Evolutionary conservation across 306 rosid species (phyloP).

Genomic region (Abrus pulchellus): DNA sequence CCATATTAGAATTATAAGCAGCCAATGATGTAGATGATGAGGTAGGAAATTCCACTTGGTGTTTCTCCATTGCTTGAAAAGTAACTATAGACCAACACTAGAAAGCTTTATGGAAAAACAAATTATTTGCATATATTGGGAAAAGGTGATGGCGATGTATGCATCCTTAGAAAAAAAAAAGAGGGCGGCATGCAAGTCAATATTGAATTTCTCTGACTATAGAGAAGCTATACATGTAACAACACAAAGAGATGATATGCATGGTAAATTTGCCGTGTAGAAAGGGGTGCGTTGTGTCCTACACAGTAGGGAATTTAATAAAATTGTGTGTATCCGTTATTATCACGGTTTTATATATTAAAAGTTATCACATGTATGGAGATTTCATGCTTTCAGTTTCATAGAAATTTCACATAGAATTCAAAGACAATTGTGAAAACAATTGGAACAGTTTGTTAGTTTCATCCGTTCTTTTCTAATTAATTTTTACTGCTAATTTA

Average conservation of each 20-base stretch:
- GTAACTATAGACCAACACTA: neutral
- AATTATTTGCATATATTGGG: neutral
- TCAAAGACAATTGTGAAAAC: neutral
- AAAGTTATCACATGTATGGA: neutral
- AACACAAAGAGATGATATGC: neutral
- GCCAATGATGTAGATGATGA: neutral
- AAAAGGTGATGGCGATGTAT: neutral
- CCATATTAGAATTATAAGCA: neutral
- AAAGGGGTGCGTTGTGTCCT: neutral
- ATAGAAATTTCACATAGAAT: neutral
- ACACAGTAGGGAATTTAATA: neutral
- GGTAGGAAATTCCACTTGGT: conserved; percentile 36
- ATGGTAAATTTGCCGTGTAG: neutral
- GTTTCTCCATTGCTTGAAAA: conserved; percentile 43
- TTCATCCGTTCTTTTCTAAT: neutral
- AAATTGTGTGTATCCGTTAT: neutral
- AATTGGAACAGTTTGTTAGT: neutral
- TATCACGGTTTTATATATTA: neutral
- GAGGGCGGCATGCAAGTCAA: conserved; percentile 57
- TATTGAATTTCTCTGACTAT: conserved; percentile 20
- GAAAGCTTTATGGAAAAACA: neutral
- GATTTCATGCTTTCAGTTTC: no score
- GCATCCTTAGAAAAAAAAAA: conserved; percentile 5
- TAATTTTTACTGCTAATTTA: neutral
- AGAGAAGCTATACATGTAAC: neutral